phyloP scores from a whole-genome alignment of 2,329 filamentous ascomycete species.

The Colletotrichum coccodes region DNA sequence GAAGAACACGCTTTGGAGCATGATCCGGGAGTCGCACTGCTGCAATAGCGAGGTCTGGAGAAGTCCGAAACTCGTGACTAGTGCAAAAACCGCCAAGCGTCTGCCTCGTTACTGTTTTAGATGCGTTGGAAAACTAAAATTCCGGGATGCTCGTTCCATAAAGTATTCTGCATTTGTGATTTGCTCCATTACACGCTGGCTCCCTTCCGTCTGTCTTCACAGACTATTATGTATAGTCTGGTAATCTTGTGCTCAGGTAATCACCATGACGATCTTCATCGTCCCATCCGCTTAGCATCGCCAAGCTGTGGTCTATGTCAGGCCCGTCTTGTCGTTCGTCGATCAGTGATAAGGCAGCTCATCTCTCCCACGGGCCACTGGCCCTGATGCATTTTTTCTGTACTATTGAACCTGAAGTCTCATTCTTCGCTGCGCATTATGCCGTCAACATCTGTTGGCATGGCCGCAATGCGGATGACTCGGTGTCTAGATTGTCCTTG shows the following conservation, averaged over 20 bases:
- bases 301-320: not conserved
- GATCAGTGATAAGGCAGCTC: not conserved
- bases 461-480: not conserved
- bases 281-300: not conserved
- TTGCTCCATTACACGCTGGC: too few relatives aligned
- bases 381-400: not conserved
- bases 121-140: constrained; percentile 10
- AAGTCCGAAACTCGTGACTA: not conserved
- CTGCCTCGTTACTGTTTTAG: constrained; percentile 1
- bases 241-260: not conserved
- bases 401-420: too few relatives aligned
- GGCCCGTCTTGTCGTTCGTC: not conserved
- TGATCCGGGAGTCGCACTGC: not conserved
- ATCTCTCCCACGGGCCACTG: not conserved
- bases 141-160: constrained; percentile 21
- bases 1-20: not conserved
- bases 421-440: not conserved
- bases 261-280: not conserved
- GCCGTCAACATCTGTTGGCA: too few relatives aligned
- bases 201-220: not conserved
- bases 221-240: not conserved
- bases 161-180: not conserved
- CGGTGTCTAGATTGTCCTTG: not conserved
- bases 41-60: not conserved
- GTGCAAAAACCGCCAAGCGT: not conserved